Percentiles rank a stretch among this genome's conserved stretches.
phyloP scores from a whole-genome alignment of 1,139 yeast species.

The Kodamaea suecica region DNA sequence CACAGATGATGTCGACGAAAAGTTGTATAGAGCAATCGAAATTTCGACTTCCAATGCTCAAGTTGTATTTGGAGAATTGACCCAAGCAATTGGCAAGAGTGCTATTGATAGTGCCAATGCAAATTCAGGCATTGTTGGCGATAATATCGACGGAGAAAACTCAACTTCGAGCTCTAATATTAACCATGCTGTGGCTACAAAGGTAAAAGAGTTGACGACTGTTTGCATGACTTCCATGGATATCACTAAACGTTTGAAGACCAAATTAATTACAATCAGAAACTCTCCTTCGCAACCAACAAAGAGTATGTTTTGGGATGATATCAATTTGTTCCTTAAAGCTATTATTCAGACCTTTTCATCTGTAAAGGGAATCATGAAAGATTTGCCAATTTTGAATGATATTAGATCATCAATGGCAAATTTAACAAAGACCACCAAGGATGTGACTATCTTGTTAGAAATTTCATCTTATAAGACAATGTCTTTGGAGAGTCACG shows the following conservation, averaged over 20 bases:
- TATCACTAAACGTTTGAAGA: constrained; percentile 64
- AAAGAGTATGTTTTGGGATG: constrained; percentile 77
- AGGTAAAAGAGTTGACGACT: constrained; percentile 72
- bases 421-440: constrained; percentile 78
- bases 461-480: constrained; percentile 52
- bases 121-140: constrained; percentile 17
- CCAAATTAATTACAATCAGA: constrained; percentile 52
- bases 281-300: constrained; percentile 53
- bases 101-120: constrained; percentile 51
- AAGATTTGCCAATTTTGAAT: constrained; percentile 72
- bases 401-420: constrained; percentile 82
- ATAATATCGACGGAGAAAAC: constrained; percentile 36
- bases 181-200: constrained; percentile 49
- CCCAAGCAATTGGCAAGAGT: constrained; percentile 69
- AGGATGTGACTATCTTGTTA: constrained; percentile 79
- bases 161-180: constrained; percentile 19
- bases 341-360: constrained; percentile 81
- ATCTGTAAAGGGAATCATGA: constrained; percentile 77
- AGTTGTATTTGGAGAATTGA: constrained; percentile 73
- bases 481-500: constrained; percentile 21
- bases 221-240: constrained; percentile 84
- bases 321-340: constrained; percentile 76
- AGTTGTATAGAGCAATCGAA: constrained; percentile 68
- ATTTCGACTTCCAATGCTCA: constrained; percentile 77
- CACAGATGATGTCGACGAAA: constrained; percentile 64